Percentiles rank a stretch among this genome's conserved stretches.
Evolutionary conservation across 169 alveolate genomes (phyloP).

Genomic region (Eimeria falciformis): DNA sequence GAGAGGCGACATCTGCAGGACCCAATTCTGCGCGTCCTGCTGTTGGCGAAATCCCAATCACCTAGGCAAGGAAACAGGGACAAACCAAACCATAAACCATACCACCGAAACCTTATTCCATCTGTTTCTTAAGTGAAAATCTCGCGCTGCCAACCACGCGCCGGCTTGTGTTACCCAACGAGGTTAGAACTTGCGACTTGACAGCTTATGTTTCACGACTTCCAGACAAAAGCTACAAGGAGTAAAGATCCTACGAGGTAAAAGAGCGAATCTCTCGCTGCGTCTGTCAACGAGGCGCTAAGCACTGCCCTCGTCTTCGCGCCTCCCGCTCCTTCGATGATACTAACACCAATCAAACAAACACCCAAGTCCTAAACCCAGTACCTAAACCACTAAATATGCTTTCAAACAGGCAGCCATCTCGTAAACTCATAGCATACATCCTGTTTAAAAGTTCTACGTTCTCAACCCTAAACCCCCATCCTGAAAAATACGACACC

Average conservation of each 20-base stretch:
- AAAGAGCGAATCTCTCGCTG: constrained; percentile 25
- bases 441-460: too few relatives aligned
- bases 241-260: constrained; percentile 22
- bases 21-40: constrained; percentile 1
- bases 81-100: neutral
- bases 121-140: too few relatives aligned
- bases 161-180: too few relatives aligned
- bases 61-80: neutral
- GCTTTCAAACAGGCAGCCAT: too few relatives aligned
- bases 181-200: too few relatives aligned
- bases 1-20: constrained; percentile 15
- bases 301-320: constrained; percentile 67
- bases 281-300: constrained; percentile 64
- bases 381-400: too few relatives aligned
- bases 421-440: too few relatives aligned
- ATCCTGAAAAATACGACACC: neutral
- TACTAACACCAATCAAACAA: neutral
- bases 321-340: constrained; percentile 75
- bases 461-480: constrained; percentile 27
- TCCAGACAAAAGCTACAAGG: neutral
- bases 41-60: constrained; percentile 7
- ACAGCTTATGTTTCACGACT: too few relatives aligned
- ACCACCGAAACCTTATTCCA: neutral
- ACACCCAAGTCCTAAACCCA: constrained; percentile 22
- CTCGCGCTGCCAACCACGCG: too few relatives aligned